A percentile compares a stretch with the other conserved stretches of the same genome.
phyloP scores from a whole-genome alignment of 2,329 filamentous ascomycete genomes.

The Myotisia sp. region DNA sequence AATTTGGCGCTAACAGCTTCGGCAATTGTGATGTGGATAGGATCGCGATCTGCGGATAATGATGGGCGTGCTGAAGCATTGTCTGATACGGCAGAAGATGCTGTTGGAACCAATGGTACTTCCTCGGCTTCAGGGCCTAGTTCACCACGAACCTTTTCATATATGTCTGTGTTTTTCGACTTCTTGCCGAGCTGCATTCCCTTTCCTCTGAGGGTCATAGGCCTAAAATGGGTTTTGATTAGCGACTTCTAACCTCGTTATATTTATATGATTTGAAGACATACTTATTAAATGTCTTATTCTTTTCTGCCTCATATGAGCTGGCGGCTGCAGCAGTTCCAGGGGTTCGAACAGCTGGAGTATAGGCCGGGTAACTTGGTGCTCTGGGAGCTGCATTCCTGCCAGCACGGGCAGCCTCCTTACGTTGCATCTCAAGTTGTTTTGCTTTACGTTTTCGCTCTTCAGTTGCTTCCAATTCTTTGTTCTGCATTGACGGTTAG shows the following conservation, averaged over 20 bases:
- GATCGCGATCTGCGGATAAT: conserved; percentile 61
- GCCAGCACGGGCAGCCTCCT: conserved; percentile 72
- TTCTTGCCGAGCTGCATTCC: conserved; percentile 99
- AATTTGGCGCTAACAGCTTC: conserved; percentile 85
- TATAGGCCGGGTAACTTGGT: conserved; percentile 79
- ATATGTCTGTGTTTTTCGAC: conserved; percentile 94
- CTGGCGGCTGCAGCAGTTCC: conserved; percentile 73
- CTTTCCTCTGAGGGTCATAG: conserved; percentile 63
- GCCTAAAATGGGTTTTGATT: conserved; percentile 18
- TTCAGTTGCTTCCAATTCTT: conserved; percentile 93
- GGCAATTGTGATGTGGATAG: conserved; percentile 73
- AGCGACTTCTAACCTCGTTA: too few species aligned
- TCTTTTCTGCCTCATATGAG: conserved; percentile 93
- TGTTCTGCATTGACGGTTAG: conserved; percentile 51
- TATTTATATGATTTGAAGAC: too few species aligned
- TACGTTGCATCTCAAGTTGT: conserved; percentile 96
- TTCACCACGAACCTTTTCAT: conserved; percentile 84
- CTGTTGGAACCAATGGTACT: conserved; percentile 50
- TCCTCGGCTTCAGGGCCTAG: conserved; percentile 77
- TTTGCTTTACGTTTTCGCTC: conserved; percentile 98
- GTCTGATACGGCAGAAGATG: conserved; percentile 37
- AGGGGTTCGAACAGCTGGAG: conserved; percentile 58
- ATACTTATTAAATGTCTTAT: conserved; percentile 72
- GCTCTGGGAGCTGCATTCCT: conserved; percentile 55
- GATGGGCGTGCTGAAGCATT: conserved; percentile 44